Percentiles rank a stretch among this genome's conserved stretches.
These are phyloP conservation scores for Prunus davidiana DNA, from an alignment of 306 rosid genomes.

Conservation along the genomic window DNA sequence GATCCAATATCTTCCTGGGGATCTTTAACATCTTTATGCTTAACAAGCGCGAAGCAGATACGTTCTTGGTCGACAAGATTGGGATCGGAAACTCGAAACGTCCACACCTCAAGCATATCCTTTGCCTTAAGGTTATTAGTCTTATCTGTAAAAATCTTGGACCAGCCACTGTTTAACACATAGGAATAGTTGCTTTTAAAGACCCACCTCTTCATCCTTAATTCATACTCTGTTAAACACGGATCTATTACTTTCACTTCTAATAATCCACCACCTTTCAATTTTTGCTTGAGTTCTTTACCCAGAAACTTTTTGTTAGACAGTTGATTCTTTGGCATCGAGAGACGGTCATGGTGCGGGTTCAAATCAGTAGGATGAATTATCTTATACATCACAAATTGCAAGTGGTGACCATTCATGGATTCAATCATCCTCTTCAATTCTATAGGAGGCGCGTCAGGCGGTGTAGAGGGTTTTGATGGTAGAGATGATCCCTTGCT, in stretches of 20 bases:
- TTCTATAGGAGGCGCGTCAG: background rate
- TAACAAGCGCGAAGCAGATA: background rate
- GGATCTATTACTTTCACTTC: background rate
- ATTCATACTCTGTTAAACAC: background rate
- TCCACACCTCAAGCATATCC: background rate
- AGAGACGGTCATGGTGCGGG: background rate
- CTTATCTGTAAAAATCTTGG: background rate
- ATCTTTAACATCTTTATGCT: background rate
- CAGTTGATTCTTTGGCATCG: background rate
- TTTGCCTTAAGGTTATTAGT: background rate
- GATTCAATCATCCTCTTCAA: background rate
- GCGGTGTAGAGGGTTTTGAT: no score
- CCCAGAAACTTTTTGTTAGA: background rate
- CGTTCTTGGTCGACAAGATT: background rate
- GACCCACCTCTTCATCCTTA: background rate
- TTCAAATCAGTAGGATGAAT: background rate
- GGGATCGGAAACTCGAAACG: background rate
- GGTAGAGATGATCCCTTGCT: background rate
- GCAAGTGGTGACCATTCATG: background rate
- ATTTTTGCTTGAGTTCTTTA: background rate
- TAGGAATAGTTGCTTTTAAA: background rate
- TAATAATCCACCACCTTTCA: background rate
- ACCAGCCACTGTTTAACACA: constrained; percentile 6
- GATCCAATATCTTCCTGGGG: no score
- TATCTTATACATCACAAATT: background rate